These are phyloP conservation scores for Fusarium redolens DNA, from an alignment of 2,329 filamentous ascomycete genomes.

Conservation along the genomic window DNA sequence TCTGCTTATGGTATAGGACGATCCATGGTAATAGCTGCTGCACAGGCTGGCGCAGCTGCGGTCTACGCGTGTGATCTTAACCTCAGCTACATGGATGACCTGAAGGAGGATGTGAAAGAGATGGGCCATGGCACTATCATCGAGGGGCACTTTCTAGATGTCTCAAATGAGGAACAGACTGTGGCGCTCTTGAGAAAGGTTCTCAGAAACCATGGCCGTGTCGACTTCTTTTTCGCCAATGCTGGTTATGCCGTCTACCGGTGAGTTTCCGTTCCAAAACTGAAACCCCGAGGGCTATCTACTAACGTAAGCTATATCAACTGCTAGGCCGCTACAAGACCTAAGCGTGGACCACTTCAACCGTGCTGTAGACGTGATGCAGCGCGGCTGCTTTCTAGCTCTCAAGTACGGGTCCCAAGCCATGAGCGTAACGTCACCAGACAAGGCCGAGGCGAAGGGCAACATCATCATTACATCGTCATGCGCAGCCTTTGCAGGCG, in stretches of 20 bases:
- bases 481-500: constrained; percentile 15
- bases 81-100: constrained; percentile 9
- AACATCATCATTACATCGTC: constrained; percentile 33
- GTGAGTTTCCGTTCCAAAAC: background rate
- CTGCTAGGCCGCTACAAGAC: background rate
- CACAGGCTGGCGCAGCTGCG: constrained; percentile 26
- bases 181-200: background rate
- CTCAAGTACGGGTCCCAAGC: constrained; percentile 34
- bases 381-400: constrained; percentile 29
- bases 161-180: background rate
- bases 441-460: constrained; percentile 15
- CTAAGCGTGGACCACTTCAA: constrained; percentile 4
- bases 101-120: constrained; percentile 2
- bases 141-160: background rate
- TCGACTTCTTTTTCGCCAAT: constrained; percentile 41
- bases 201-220: constrained; percentile 8
- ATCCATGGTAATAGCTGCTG: constrained; percentile 36
- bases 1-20: constrained; percentile 44
- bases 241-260: constrained; percentile 24
- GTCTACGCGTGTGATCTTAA: constrained; percentile 36
- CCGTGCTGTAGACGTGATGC: constrained; percentile 21
- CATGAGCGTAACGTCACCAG: constrained; percentile 15
- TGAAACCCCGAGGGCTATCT: accelerated
- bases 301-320: background rate
- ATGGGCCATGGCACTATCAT: background rate